Percentiles rank a stretch among this genome's conserved stretches.
Evolutionary conservation across 1,139 yeast species (phyloP).

Genomic region (Kluyveromyces sp.): DNA sequence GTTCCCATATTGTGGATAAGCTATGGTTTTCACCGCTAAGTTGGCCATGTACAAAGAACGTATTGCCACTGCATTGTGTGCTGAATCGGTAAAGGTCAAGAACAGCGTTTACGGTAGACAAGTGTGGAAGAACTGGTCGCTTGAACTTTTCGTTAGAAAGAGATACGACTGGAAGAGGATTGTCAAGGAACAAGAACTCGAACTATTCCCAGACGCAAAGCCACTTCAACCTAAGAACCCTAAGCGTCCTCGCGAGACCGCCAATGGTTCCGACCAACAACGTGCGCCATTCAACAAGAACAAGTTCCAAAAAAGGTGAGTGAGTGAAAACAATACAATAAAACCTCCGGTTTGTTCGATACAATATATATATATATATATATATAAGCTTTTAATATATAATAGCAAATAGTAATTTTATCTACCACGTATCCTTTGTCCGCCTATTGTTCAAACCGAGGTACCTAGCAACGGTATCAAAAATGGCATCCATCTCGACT

Average conservation of each 20-base stretch:
- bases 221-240: constrained; percentile 20
- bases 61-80: constrained; percentile 60
- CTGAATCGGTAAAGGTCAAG: constrained; percentile 63
- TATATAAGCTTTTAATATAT: not conserved
- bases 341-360: not conserved
- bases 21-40: constrained; percentile 67
- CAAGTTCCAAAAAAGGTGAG: not conserved
- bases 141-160: constrained; percentile 44
- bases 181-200: constrained; percentile 64
- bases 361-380: not conserved
- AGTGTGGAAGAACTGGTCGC: constrained; percentile 89
- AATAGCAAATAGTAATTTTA: no score
- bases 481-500: constrained; percentile 44
- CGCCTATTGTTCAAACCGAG: constrained; percentile 56
- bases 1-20: constrained; percentile 83
- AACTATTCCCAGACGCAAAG: constrained; percentile 33
- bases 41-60: constrained; percentile 83
- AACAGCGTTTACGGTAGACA: constrained; percentile 79
- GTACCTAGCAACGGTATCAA: constrained; percentile 58
- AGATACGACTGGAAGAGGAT: constrained; percentile 75
- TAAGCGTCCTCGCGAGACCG: not conserved
- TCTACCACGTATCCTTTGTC: constrained; percentile 43
- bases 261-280: no score
- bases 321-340: not conserved
- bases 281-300: not conserved